Evolutionary conservation across 2,329 filamentous ascomycete species (phyloP), one percentile per base, ranked within the genome.

Genomic region (Fusarium robinianum): DNA sequence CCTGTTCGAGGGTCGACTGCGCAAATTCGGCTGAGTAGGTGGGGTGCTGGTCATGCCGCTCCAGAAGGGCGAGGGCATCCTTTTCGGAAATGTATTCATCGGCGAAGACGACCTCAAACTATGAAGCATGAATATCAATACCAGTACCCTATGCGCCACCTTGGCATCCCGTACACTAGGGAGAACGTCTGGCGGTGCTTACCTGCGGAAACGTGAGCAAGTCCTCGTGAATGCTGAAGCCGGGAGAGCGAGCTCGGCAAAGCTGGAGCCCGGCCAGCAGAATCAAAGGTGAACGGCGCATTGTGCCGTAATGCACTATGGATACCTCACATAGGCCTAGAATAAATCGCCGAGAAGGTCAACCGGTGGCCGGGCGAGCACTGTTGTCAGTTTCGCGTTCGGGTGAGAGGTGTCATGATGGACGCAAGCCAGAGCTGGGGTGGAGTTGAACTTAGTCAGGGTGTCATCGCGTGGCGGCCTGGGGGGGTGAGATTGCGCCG

Each of bases 181-280:
- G 29, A 21, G 24, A 25, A 27, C 21, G 31, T 25, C 10, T 14
- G 29, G 39, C 38, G 39, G 17, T 27, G 62, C 74, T 53, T 75
- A 92, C 88, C 78, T 94, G 89, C 8, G 91, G 91, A 69, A 87
- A 90, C 12, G 90, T 90, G 43, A 95, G 78, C 37, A 96, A 69
- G 65, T 96, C 91, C 64, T 95, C 89, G 62, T 94, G 84, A 43
- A 95, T 87, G 71, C 85, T 95, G 73, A 96, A 96, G 41, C 75
- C 71, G 6, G 72, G 73, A 31, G 77, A 74, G 31, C 74, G 73
- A 55, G 77, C 79, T 52, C 57, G 61, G 57, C 67, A 70, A 19
- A 79, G 69, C 65, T 70, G 75, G 53, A 72, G 56, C 34, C 63
- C 61, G 30, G 71, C 71, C 44, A 80, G 62, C 32, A 80, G 57